Base-by-base conservation (phyloP, 2,329 filamentous ascomycete genomes). In the Rutstroemia sp. region DNA sequence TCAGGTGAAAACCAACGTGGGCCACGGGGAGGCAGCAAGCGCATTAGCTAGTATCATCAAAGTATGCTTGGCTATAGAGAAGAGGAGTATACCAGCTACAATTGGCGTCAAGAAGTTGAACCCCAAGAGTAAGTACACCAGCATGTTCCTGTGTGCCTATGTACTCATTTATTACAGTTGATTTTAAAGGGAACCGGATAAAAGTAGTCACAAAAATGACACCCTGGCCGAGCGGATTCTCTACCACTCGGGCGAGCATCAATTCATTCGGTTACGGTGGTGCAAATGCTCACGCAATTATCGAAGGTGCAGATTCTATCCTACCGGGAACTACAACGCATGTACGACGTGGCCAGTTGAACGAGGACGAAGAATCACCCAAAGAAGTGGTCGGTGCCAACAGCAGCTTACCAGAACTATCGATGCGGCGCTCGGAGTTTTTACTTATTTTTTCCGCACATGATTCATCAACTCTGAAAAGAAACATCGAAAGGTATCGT, bases 261-360 rank as follows among this genome's bases (percentile, higher is more conserved):
- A 49, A 48, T 6, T 56, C 47, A 6, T 56, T 56, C 7, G 75
- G 75, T 0, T 76, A 73, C 25, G 74, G 75, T 4, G 64, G 64
- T 4, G 62, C 61, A 0, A 66, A 66, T 59, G 68, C 66, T 1
- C 71, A 74, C 60, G 69, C 69, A 2, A 69, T 76, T 2, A 63
- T 65, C 38, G 53, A 56, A 36, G 47, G 23, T 7, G 25, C 17
- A 12, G 23, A 45, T 17, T 50, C 36, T 8, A 2, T 51, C 8
- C 23, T 46, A 1, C 25, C 39, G 0, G 50, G 50, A 3, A 52
- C 10, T 1, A 16, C 16, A 3, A 51, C 49, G 7, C 14, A 51
- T 16, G 7, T 2, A 5, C 23, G 49, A 27, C 49, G 49, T 5
- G 17, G 23, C 19, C 49, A 44, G 10, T 9, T 16, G 2, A 40